These are phyloP conservation scores for Tilletia setariae DNA, from an alignment of 1,284 basidiomycete genomes.

Conservation along the genomic window DNA sequence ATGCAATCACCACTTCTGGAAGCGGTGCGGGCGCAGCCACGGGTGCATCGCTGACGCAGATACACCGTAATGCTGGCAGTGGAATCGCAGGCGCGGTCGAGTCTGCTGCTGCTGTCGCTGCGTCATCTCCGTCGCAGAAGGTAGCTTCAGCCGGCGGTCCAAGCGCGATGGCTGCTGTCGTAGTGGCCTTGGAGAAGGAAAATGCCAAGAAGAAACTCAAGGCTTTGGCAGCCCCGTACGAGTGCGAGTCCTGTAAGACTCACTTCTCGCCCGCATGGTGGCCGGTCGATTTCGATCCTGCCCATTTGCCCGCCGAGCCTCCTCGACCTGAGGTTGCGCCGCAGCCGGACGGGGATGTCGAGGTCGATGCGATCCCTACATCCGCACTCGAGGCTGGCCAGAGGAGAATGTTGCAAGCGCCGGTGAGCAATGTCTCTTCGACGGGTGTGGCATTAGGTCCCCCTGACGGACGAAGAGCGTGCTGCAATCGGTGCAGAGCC, in stretches of 20 bases:
- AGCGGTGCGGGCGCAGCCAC: background rate
- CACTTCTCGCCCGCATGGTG: constrained; percentile 10
- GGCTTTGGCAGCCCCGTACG: background rate
- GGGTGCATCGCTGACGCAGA: background rate
- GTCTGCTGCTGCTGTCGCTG: too few species aligned
- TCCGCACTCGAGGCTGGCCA: too few species aligned
- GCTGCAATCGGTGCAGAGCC: constrained; percentile 8
- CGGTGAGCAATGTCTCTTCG: background rate
- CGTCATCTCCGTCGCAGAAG: too few species aligned
- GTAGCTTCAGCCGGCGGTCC: background rate
- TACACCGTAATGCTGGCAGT: too few species aligned
- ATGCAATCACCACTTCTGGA: background rate
- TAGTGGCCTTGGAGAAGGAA: background rate
- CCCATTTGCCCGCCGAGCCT: too few species aligned
- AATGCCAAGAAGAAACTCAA: background rate
- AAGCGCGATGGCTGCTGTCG: constrained; percentile 1
- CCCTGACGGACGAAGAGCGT: background rate
- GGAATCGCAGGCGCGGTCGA: too few species aligned
- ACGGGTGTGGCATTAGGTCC: constrained; percentile 9
- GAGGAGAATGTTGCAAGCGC: too few species aligned
- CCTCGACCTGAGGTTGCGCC: too few species aligned
- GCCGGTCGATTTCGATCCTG: background rate
- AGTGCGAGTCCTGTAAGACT: background rate
- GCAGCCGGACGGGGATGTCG: background rate
- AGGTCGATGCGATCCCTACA: background rate